Conservation (phyloP, 306 rosid genomes). For the Cucumis melo region DNA sequence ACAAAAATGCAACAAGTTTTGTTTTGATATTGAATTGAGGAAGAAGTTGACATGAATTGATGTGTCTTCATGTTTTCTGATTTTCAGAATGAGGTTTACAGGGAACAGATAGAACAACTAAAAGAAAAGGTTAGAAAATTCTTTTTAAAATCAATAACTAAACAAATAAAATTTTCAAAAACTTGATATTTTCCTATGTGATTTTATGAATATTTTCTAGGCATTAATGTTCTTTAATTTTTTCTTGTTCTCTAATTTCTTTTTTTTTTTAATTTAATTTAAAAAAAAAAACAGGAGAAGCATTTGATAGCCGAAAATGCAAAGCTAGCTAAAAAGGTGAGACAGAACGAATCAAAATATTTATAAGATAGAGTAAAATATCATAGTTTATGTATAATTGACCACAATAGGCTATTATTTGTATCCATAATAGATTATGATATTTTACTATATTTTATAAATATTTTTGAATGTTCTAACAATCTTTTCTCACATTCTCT, state of each 20-base stretch:
- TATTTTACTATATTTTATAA: too few relatives aligned
- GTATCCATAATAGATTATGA: too few relatives aligned
- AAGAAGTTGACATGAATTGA: too few relatives aligned
- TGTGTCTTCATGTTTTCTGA: background rate
- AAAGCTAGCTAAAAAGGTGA: slow-evolving; percentile 38
- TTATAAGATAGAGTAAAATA: too few relatives aligned
- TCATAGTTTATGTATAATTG: too few relatives aligned
- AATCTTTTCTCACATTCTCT: too few relatives aligned
- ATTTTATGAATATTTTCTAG: background rate
- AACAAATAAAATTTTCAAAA: background rate
- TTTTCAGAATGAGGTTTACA: slow-evolving; percentile 29
- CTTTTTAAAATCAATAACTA: too few relatives aligned
- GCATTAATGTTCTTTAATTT: background rate
- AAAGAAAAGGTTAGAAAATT: slow-evolving; percentile 26
- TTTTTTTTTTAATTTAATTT: background rate
- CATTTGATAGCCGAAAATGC: slow-evolving; percentile 30
- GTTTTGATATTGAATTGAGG: too few relatives aligned
- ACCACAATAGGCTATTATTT: too few relatives aligned
- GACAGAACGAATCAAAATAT: background rate
- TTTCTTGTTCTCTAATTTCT: background rate
- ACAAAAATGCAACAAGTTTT: too few relatives aligned
- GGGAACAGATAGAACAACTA: slow-evolving; percentile 30
- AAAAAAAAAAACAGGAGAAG: slow-evolving; percentile 27
- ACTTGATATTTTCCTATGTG: background rate
- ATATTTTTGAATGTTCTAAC: too few relatives aligned